Base-by-base conservation (phyloP, 129 eudicot genomes). In the Artemisia argyi region DNA sequence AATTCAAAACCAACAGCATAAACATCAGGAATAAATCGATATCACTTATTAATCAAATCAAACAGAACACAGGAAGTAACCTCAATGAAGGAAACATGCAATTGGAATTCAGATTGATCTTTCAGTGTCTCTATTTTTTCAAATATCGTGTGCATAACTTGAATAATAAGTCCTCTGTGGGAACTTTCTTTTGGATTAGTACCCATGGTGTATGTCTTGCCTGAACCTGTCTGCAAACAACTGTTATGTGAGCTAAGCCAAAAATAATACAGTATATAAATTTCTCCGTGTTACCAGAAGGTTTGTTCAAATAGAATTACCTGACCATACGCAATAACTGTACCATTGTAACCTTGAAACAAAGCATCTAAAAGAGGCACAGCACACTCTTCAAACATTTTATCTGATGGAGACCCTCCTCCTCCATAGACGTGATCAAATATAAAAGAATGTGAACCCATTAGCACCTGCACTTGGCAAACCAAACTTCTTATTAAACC, bases 291-390 rank as follows among this genome's bases (percentile, higher is more conserved):
- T 20, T 69, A 17, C 19, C 44, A 26, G 7, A 65, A 72, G 19
- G 73, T 78, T 47, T 50, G 42, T 58, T 24, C 17, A 5, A 72
- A 76, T 75, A 52, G 30, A 52, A 77, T 30, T 86, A 90, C 99
- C 96, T 94, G 99, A 68, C 99, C 99, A 79, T 94, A 94, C n/a
- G 99, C 97, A 65, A 94, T 93, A 84, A 90, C 96, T 61, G 99
- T 94, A 66, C 97, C 85, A 22, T 94, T 94, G 76, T 90, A 94
- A 66, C 99, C 99, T 85, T 94, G 97, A 82, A 94, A 94, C 72
- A 94, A 78, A 32, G 91, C 96, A 79, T 94, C 99, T 75, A 94
- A 96, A 14, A 94, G 88, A 69, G 97, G 97, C 57, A 93, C 85
- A 71, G 84, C 91, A 74, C 99, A 94, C 85, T 94, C 99, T 60